Conservation (phyloP, 495 filamentous ascomycete species). For the Neurospora tetrasperma region DNA sequence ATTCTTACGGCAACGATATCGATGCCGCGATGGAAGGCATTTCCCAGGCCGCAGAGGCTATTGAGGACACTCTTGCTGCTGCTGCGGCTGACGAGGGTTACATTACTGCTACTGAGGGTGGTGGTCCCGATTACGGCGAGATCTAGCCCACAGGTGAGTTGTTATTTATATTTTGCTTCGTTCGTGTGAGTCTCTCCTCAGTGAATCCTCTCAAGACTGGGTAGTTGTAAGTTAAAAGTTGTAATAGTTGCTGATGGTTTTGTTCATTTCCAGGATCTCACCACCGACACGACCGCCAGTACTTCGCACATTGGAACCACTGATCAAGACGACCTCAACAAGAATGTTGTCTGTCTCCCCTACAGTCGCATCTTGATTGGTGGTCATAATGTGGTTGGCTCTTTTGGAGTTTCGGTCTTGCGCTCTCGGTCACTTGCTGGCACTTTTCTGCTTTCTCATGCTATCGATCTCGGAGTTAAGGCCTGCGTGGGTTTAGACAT, state of each 20-base stretch:
- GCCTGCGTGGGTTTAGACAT: not conserved
- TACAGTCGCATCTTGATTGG: not conserved
- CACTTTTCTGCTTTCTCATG: not conserved
- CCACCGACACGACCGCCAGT: not conserved
- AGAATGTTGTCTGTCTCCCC: not conserved
- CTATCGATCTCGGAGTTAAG: not conserved
- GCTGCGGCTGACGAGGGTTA: not conserved
- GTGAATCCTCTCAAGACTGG: not conserved
- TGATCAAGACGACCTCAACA: not conserved
- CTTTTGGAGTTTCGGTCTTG: not conserved
- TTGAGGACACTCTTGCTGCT: not conserved
- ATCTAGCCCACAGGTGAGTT: not conserved
- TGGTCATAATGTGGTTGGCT: not conserved
- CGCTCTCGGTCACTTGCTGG: not conserved
- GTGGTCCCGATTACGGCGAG: not conserved
- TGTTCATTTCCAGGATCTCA: not conserved
- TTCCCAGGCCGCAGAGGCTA: not conserved
- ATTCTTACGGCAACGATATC: not conserved
- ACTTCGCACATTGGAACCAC: not conserved
- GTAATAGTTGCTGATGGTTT: not conserved
- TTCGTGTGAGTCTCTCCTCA: not conserved
- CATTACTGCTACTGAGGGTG: not conserved
- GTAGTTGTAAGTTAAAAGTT: not conserved
- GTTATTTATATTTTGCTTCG: not conserved
- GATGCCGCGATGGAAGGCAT: not conserved